phyloP scores from a whole-genome alignment of 129 eudicot species.

The Chrysanthemum makinoi region DNA sequence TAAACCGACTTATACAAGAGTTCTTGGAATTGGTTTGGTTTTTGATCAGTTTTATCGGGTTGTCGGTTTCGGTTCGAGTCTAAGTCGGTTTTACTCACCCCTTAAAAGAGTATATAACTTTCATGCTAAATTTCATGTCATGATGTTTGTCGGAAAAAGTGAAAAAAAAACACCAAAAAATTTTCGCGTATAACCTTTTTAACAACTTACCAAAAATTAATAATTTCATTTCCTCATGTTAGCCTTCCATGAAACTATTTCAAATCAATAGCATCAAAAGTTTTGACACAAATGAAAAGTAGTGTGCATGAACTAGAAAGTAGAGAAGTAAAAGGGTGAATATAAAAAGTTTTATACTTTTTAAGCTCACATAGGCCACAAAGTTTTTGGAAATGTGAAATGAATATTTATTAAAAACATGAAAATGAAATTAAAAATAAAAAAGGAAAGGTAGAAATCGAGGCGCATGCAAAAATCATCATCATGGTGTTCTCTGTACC shows the following conservation, averaged over 20 bases:
- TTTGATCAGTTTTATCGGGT: too few relatives aligned
- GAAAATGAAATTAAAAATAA: not conserved
- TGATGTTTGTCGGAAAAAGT: too few relatives aligned
- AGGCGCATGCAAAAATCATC: slow-evolving; percentile 71
- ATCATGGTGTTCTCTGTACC: slow-evolving; percentile 61
- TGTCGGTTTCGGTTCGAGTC: too few relatives aligned
- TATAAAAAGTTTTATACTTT: not conserved
- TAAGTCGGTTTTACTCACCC: too few relatives aligned
- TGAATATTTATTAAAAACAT: slow-evolving; percentile 7
- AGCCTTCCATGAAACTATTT: not conserved
- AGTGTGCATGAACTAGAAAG: slow-evolving; percentile 5
- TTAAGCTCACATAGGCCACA: slow-evolving; percentile 11
- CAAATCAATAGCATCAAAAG: not conserved
- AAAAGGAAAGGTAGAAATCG: slow-evolving; percentile 26
- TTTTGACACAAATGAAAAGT: not conserved
- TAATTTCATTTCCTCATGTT: too few relatives aligned
- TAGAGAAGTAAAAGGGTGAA: slow-evolving; percentile 11
- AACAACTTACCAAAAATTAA: too few relatives aligned
- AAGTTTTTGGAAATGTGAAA: slow-evolving; percentile 21
- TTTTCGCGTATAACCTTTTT: too few relatives aligned
- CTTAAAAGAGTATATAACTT: too few relatives aligned
- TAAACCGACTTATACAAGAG: too few relatives aligned
- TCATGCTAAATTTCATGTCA: too few relatives aligned
- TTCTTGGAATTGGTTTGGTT: too few relatives aligned
- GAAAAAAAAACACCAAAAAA: too few relatives aligned